Evolutionary conservation across 2,329 filamentous ascomycete species (phyloP).

Genomic region (Sclerotinia spermophila): DNA sequence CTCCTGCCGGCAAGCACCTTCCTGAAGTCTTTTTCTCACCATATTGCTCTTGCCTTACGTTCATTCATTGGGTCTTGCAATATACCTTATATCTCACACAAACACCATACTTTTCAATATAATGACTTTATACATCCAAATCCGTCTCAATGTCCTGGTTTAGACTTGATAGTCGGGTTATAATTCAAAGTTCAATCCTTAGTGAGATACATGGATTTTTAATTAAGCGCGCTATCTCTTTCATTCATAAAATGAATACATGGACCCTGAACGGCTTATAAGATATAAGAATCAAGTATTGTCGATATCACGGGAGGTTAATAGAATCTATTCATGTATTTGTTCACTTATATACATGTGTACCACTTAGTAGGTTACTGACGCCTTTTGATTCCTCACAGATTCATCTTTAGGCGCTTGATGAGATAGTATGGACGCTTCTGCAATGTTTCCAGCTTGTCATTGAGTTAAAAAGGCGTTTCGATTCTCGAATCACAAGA

Average conservation of each 20-base stretch:
- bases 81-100: too few species aligned
- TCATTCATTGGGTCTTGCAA: too few species aligned
- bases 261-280: neutral
- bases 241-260: too few species aligned
- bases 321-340: neutral
- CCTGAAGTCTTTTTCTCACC: neutral
- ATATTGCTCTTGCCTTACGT: neutral
- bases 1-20: neutral
- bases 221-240: neutral
- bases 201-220: neutral
- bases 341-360: neutral
- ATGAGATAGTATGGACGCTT: neutral
- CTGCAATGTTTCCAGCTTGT: neutral
- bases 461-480: neutral
- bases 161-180: neutral
- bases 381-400: neutral
- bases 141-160: neutral
- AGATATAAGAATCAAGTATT: neutral
- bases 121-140: neutral
- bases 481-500: neutral
- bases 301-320: neutral
- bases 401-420: neutral
- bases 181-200: neutral
- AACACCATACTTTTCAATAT: neutral
- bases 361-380: neutral